Evolutionary conservation across 768 basidiomycete genomes (phyloP).

Genomic region (Boletus subcaerulescens): DNA sequence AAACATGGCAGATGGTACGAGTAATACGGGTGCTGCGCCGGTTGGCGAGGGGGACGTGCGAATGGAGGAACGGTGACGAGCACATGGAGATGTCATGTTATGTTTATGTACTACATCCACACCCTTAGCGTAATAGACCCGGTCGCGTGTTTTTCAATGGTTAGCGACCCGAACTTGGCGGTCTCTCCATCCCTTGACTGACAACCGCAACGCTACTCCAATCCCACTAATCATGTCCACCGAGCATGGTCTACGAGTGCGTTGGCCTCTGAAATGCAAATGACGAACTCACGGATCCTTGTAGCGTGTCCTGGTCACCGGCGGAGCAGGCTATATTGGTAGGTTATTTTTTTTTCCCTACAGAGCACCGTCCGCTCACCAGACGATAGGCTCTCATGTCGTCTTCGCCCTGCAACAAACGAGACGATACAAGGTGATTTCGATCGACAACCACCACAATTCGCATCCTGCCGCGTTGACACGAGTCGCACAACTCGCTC

Average conservation of each 20-base stretch:
- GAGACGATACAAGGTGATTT: conserved; percentile 86
- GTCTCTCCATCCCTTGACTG: not conserved
- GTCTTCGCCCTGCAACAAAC: conserved; percentile 84
- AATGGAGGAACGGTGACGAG: conserved; percentile 42
- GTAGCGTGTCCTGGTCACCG: conserved; percentile 66
- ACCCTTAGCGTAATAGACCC: not conserved
- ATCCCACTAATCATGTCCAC: conserved; percentile 26
- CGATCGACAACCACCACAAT: conserved; percentile 95
- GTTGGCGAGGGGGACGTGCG: conserved; percentile 47
- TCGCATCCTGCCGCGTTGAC: conserved; percentile 73
- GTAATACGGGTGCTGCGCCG: conserved; percentile 8
- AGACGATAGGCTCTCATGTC: conserved; percentile 80
- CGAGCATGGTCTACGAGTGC: conserved; percentile 43
- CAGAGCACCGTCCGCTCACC: conserved; percentile 5
- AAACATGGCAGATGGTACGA: conserved; percentile 18
- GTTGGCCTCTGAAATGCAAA: conserved; percentile 22
- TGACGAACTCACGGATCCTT: conserved; percentile 9
- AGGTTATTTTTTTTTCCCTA: conserved; percentile 12
- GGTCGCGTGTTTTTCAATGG: conserved; percentile 15
- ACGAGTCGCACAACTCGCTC: conserved; percentile 78
- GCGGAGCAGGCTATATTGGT: conserved; percentile 93
- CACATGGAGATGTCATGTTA: not conserved
- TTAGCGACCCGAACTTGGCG: not conserved
- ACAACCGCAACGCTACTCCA: not conserved
- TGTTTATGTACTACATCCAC: not conserved